These are phyloP conservation scores for Epichloe glyceriae DNA, from an alignment of 2,329 filamentous ascomycete species.

Conservation along the genomic window DNA sequence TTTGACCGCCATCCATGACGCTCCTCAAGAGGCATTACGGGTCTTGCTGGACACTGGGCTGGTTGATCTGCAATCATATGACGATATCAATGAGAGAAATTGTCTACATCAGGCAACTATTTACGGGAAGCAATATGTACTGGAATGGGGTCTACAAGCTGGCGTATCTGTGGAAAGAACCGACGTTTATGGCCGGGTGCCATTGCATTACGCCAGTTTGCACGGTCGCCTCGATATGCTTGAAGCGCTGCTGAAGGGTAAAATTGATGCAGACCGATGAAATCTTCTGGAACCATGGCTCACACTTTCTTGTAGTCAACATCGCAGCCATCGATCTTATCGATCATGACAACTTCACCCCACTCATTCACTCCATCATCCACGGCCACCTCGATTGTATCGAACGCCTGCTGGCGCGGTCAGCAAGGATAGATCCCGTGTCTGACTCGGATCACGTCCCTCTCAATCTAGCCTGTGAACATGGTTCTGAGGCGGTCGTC, in stretches of 20 bases:
- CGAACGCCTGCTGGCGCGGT: conserved; percentile 58
- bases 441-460: conserved; percentile 88
- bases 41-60: conserved; percentile 67
- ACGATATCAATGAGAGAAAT: conserved; percentile 96
- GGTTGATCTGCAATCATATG: conserved; percentile 84
- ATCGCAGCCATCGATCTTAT: conserved; percentile 70
- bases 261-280: conserved; percentile 5
- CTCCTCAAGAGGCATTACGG: conserved; percentile 61
- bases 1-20: conserved; percentile 77
- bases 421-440: conserved; percentile 73
- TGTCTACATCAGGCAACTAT: conserved; percentile 95
- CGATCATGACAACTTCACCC: conserved; percentile 95
- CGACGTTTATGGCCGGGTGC: conserved; percentile 89
- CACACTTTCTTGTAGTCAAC: conserved; percentile 34
- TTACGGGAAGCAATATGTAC: conserved; percentile 69
- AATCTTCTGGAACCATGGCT: not conserved
- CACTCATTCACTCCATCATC: conserved; percentile 88
- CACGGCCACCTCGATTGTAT: conserved; percentile 75
- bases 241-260: conserved; percentile 55
- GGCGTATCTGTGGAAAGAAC: conserved; percentile 66
- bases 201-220: conserved; percentile 92
- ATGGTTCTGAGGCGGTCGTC: conserved; percentile 75
- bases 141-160: conserved; percentile 60
- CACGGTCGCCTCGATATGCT: conserved; percentile 82
- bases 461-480: conserved; percentile 87